A percentile compares a stretch with the other conserved stretches of the same genome.
phyloP scores from a whole-genome alignment of 2,329 filamentous ascomycete genomes.

The Trichoderma endophyticum region DNA sequence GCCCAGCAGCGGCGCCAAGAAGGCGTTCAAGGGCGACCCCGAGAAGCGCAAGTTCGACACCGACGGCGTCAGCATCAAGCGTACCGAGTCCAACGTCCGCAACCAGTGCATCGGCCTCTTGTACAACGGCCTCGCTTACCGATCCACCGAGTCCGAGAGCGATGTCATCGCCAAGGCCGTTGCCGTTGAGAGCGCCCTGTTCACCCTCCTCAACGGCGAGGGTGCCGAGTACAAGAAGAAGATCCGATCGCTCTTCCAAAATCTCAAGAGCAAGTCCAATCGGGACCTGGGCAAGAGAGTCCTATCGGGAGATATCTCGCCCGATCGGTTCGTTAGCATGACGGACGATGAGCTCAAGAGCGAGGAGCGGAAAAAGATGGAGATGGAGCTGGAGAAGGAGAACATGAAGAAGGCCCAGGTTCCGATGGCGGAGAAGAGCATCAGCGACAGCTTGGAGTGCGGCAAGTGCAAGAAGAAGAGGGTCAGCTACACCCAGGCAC shows the following conservation, averaged over 20 bases:
- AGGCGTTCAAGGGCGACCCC: slow-evolving; percentile 59
- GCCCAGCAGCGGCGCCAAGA: slow-evolving; percentile 39
- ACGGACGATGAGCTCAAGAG: slow-evolving; percentile 87
- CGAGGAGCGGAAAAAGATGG: slow-evolving; percentile 71
- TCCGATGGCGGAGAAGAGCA: slow-evolving; percentile 84
- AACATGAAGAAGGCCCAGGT: slow-evolving; percentile 99
- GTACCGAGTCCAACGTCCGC: slow-evolving; percentile 70
- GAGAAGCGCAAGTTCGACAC: slow-evolving; percentile 78
- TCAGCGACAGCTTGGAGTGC: slow-evolving; percentile 84
- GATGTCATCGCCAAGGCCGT: slow-evolving; percentile 71
- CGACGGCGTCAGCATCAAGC: slow-evolving; percentile 75
- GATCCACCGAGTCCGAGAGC: slow-evolving; percentile 67
- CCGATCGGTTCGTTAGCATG: slow-evolving; percentile 80
- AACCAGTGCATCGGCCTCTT: slow-evolving; percentile 87
- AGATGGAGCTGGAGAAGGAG: slow-evolving; percentile 75
- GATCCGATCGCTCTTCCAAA: slow-evolving; percentile 88
- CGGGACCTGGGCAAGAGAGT: slow-evolving; percentile 71
- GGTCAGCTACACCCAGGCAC: slow-evolving; percentile 93
- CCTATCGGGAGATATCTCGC: slow-evolving; percentile 67
- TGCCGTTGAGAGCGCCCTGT: slow-evolving; percentile 80
- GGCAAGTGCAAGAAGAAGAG: slow-evolving; percentile 89
- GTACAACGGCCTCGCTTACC: slow-evolving; percentile 81
- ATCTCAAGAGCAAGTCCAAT: slow-evolving; percentile 92
- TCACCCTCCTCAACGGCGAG: slow-evolving; percentile 65
- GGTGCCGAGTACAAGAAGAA: slow-evolving; percentile 77